phyloP scores from a whole-genome alignment of 1,284 basidiomycete genomes.

The Phlebopus sp. region DNA sequence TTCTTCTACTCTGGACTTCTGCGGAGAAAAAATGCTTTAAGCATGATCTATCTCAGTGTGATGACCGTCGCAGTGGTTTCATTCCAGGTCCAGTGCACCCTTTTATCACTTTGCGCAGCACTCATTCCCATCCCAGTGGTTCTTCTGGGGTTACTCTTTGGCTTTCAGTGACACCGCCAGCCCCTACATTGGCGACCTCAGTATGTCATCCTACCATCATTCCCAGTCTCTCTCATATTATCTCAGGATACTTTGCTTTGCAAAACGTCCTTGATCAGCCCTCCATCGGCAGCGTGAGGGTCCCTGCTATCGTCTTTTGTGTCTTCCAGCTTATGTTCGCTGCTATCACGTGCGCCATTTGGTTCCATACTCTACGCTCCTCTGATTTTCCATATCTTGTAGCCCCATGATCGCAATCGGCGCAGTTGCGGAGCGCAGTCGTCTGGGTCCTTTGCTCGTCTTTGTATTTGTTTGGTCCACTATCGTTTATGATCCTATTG shows the following conservation, averaged over 20 bases:
- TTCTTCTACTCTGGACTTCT: constrained; percentile 88
- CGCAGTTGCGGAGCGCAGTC: constrained; percentile 89
- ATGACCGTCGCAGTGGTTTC: constrained; percentile 73
- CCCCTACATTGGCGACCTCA: constrained; percentile 61
- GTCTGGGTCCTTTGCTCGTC: constrained; percentile 83
- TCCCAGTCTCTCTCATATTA: constrained; percentile 9
- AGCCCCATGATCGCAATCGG: constrained; percentile 85
- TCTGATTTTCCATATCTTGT: constrained; percentile 1
- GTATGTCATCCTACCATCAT: constrained; percentile 31
- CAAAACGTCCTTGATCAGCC: constrained; percentile 77
- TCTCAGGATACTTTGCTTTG: constrained; percentile 77
- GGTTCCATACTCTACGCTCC: neutral
- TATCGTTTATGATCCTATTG: constrained; percentile 90
- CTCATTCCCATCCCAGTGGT: constrained; percentile 45
- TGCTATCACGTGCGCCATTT: constrained; percentile 61
- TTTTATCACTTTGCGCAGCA: neutral
- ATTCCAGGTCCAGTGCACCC: constrained; percentile 54
- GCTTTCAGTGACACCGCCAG: constrained; percentile 65
- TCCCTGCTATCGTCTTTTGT: constrained; percentile 85
- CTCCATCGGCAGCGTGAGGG: constrained; percentile 66
- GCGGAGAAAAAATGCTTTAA: constrained; percentile 87
- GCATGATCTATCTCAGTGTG: constrained; percentile 87
- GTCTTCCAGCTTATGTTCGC: constrained; percentile 92
- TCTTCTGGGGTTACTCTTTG: constrained; percentile 74
- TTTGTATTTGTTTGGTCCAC: constrained; percentile 94